Conservation (phyloP, 805 yeast genomes). For the Naumovozyma dairenensis region DNA sequence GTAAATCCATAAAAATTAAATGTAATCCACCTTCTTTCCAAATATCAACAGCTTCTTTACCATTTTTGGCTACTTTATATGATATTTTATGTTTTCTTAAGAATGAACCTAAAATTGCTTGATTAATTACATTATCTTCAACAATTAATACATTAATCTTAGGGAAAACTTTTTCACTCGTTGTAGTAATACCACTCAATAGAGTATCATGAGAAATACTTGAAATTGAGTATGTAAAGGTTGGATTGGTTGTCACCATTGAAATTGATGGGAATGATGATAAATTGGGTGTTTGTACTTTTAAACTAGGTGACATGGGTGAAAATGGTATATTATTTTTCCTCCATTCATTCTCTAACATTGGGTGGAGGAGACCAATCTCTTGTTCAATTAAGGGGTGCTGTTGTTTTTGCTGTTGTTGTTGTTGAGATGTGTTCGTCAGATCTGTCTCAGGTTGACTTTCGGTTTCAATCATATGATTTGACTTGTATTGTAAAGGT, state of each 20-base stretch:
- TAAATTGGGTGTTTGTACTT: too few relatives aligned
- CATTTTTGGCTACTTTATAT: constrained; percentile 81
- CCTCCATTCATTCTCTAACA: constrained; percentile 9
- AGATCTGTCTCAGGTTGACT: too few relatives aligned
- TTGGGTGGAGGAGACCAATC: constrained; percentile 18
- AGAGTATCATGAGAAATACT: background rate
- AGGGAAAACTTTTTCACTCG: constrained; percentile 60
- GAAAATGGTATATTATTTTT: background rate
- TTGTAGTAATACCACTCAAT: constrained; percentile 6
- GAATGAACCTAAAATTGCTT: constrained; percentile 82
- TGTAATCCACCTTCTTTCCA: constrained; percentile 96
- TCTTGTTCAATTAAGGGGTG: constrained; percentile 20
- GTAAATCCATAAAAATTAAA: constrained; percentile 92
- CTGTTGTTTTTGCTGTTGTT: too few relatives aligned
- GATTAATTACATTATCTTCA: constrained; percentile 93
- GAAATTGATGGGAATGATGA: too few relatives aligned
- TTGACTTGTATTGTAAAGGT: too few relatives aligned
- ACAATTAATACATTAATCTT: constrained; percentile 86
- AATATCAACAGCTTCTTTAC: constrained; percentile 87
- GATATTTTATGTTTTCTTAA: constrained; percentile 76
- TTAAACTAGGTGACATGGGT: background rate
- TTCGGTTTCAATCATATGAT: too few relatives aligned
- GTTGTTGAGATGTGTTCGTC: too few relatives aligned
- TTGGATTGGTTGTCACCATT: background rate
- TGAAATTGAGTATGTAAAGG: background rate